phyloP scores from a whole-genome alignment of 306 rosid genomes.

The Quercus glauca region DNA sequence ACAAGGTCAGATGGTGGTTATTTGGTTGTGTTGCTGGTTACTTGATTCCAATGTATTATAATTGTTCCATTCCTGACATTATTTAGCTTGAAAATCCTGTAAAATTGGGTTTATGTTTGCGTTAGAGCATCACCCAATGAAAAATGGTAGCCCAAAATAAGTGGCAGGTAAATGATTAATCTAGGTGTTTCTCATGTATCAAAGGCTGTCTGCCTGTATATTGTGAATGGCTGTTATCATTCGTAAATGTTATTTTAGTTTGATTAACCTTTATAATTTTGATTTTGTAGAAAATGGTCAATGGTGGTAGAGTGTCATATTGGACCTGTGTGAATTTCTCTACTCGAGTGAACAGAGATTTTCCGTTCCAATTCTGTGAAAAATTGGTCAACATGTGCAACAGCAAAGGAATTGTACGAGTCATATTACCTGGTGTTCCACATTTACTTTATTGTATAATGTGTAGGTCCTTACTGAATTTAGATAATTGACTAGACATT shows the following conservation, averaged over 20 bases:
- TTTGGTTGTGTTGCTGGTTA: background rate
- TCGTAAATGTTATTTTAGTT: background rate
- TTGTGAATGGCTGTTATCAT: background rate
- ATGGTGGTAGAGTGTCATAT: slow-evolving; percentile 31
- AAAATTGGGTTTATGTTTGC: too few species aligned
- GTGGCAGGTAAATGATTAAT: too few species aligned
- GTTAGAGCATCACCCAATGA: too few species aligned
- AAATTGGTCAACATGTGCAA: slow-evolving; percentile 32
- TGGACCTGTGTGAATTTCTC: slow-evolving; percentile 45
- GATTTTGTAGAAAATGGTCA: slow-evolving; percentile 38
- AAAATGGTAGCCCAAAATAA: too few species aligned
- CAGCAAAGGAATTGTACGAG: slow-evolving; percentile 46
- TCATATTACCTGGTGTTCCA: background rate
- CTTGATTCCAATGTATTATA: background rate
- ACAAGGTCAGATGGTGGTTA: slow-evolving; percentile 45
- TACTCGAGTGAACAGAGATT: background rate
- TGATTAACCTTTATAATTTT: background rate
- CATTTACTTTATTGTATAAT: background rate
- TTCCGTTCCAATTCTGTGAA: background rate
- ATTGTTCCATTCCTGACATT: background rate
- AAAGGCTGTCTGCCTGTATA: background rate
- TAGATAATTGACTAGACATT: too few species aligned
- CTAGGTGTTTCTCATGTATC: background rate
- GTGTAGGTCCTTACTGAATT: background rate
- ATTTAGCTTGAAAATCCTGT: background rate